Base-by-base conservation (phyloP, 208 protist species). In the Wallacemonas sp. region DNA sequence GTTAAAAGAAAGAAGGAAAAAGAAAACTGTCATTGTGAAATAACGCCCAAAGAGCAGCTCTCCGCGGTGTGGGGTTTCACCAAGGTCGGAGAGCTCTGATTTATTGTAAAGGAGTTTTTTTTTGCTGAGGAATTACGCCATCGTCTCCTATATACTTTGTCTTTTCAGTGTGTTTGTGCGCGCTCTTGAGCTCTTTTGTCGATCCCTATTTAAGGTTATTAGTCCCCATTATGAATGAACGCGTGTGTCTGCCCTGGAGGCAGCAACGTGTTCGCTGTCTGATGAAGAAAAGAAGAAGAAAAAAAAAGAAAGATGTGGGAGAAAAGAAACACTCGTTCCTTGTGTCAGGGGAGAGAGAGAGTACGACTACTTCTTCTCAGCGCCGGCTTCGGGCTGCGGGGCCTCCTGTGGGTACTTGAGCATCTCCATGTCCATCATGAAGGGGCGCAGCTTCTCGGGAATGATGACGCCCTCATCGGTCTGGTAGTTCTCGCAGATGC, bases 401-500 rank as follows among this genome's bases (percentile, higher is more conserved):
- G 90, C 92, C 76, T 84, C 83, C 21, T 58, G 30, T 12, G 30
- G n/a, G 52, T 58, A 58, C 9, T 30, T 24, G 9, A 96, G 70
- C 65, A 96, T 85, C 54, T 93, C 81, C 21, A 64, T 81, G 16
- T 86, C 87, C 84, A 93, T 90, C 90, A 96, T 96, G 68, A 85
- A 98, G 23, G 88, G 88, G 6, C 86, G 83, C 32, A 98, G 87
- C 49, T 96, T 94, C 74, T 98, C 92, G 2, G 96, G 97, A 36
- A 98, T 87, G 46, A 90, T 55, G 52, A 98, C 92, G 71, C 95
- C 95, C 65, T 98, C 94, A 60, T 96, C 89, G 6, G 89, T 98
- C 85, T 99, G 98, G 77, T 99, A 99, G 87, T 99, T 99, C 89
- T 99, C 99, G 61, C 99, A 89, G 67, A 99, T 97, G 77, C 94